phyloP scores from a whole-genome alignment of 2,329 filamentous ascomycete genomes.

The Tolypocladium endophyticum region DNA sequence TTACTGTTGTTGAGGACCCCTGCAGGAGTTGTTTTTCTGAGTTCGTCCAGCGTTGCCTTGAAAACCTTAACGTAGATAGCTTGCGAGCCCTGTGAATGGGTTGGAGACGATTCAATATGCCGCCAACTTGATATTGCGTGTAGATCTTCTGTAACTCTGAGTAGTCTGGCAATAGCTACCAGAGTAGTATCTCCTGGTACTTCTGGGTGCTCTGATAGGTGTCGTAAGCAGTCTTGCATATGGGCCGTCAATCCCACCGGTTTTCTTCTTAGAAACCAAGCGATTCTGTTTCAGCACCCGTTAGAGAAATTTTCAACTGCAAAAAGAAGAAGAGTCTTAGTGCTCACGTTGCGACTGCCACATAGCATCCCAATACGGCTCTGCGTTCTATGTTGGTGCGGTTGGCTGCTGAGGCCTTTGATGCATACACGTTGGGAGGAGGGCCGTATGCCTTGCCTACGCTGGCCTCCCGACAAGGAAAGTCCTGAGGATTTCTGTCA shows the following conservation, averaged over 20 bases:
- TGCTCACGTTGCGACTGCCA: background rate
- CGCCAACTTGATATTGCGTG: background rate
- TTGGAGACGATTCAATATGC: background rate
- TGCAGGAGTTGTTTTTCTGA: background rate
- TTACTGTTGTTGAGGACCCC: background rate
- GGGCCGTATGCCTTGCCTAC: slow-evolving; percentile 5
- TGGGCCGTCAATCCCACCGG: slow-evolving; percentile 41
- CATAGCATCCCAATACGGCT: background rate
- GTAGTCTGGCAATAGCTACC: slow-evolving; percentile 21
- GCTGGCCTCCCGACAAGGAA: slow-evolving; percentile 6
- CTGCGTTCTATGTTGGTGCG: background rate
- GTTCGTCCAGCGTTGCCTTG: background rate
- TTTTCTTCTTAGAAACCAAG: slow-evolving; percentile 23
- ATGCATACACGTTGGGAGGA: slow-evolving; percentile 9
- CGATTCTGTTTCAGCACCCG: slow-evolving; percentile 3
- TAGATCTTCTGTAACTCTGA: background rate
- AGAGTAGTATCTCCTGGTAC: slow-evolving; percentile 35
- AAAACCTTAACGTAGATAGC: background rate
- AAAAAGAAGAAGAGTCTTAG: background rate
- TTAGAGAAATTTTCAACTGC: background rate
- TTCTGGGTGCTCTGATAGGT: slow-evolving; percentile 30
- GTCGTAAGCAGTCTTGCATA: slow-evolving; percentile 40
- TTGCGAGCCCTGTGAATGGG: background rate
- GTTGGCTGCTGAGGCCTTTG: background rate
- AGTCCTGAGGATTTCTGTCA: slow-evolving; percentile 4